A percentile compares a stretch with the other conserved stretches of the same genome.
phyloP scores from a whole-genome alignment of 768 basidiomycete species.

The Amanita rubescens region DNA sequence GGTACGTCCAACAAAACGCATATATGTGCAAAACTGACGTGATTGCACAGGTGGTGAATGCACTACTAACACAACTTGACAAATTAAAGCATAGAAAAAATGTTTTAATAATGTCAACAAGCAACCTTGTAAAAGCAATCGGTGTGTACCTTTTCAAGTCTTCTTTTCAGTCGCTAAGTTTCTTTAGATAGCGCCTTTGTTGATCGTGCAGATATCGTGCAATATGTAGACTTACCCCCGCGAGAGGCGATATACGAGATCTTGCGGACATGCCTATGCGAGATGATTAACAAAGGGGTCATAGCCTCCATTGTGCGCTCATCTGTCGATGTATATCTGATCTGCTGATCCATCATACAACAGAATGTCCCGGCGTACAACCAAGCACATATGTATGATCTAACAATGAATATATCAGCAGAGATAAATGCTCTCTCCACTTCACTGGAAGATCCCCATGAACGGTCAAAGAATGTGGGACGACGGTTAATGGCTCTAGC shows the following conservation, averaged over 20 bases:
- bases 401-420: constrained; percentile 27
- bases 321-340: background rate
- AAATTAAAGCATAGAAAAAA: constrained; percentile 91
- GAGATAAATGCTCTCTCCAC: constrained; percentile 4
- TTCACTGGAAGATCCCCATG: constrained; percentile 27
- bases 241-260: constrained; percentile 93
- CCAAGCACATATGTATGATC: constrained; percentile 52
- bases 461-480: constrained; percentile 47
- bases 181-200: constrained; percentile 84
- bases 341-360: constrained; percentile 5
- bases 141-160: constrained; percentile 36
- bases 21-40: background rate
- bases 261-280: constrained; percentile 69
- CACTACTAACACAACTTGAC: constrained; percentile 93
- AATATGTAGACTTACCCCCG: constrained; percentile 89
- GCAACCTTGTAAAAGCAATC: constrained; percentile 91
- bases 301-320: constrained; percentile 53
- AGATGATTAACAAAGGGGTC: constrained; percentile 71
- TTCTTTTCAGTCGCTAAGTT: background rate
- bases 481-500: constrained; percentile 62
- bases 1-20: constrained; percentile 34
- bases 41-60: constrained; percentile 81
- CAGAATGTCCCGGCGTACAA: constrained; percentile 58
- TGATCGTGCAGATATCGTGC: constrained; percentile 94
- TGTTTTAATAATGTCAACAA: constrained; percentile 93